Base-by-base conservation (phyloP, 1,139 yeast genomes). In the Kodamaea anthophila region DNA sequence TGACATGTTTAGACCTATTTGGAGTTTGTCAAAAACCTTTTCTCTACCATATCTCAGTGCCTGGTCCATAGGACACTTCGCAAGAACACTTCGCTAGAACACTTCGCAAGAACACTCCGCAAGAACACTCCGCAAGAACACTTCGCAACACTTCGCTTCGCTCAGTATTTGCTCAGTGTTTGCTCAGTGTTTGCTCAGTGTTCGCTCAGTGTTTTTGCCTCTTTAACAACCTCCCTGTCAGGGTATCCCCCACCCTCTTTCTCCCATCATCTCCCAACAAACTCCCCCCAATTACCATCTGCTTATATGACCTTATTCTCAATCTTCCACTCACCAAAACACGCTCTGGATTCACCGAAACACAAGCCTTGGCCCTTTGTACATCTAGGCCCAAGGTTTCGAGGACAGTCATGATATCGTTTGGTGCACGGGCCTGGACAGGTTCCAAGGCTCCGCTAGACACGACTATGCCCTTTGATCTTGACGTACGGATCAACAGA, bases 401-500 rank as follows among this genome's bases (percentile, higher is more conserved):
- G 23, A 84, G 62, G 29, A 91, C 58, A 33, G 77, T 81, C 15
- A 76, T 63, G 4, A 86, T 70, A 44, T 91, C 96, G 29, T 71
- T 65, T 24, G 77, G 72, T 21, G 77, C 74, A 34, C 97, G 60
- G 15, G 78, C 58, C 29, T 75, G 78, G 20, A 74, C 53, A 0
- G 88, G 70, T 18, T 60, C 55, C 3, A 51, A 44, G 1, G 94
- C 83, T 3, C 95, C 96, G 46, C 93, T 77, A 12, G 91, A 74
- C 5, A 87, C 65, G 4, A 91, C 65, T 13, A 91, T 52, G 0
- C 96, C 97, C 27, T 86, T 70, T 18, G 78, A 72, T 41, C 97
- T 65, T 2, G 94, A 72, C 4, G 95, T 86, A 39, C 98, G 61
- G n/a, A 87, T 69, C 12, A 91, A 66, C 45, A 83, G 80, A 30